Percentiles rank a stretch among this genome's conserved stretches.
Evolutionary conservation across 768 basidiomycete species (phyloP).

Genomic region (Mycena haematopus): DNA sequence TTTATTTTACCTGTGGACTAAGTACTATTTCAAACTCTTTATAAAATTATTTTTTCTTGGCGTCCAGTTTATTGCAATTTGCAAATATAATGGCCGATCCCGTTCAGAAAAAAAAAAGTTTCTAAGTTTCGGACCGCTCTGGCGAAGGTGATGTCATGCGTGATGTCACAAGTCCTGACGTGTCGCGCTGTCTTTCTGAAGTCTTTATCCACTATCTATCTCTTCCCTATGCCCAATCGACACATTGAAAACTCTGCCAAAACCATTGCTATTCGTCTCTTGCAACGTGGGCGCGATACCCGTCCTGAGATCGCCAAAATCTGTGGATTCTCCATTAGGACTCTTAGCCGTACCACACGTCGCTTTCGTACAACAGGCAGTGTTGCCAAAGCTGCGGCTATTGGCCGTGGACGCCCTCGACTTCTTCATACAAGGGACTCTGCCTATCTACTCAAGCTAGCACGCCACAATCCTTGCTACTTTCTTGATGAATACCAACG

Average conservation of each 20-base stretch:
- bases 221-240: constrained; percentile 1
- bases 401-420: constrained; percentile 12
- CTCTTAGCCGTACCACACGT: constrained; percentile 13
- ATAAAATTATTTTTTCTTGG: too few relatives aligned
- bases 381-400: constrained; percentile 15
- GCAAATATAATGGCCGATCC: too few relatives aligned
- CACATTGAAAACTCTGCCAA: constrained; percentile 8
- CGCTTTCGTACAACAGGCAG: constrained; percentile 8
- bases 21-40: too few relatives aligned
- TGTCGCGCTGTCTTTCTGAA: too few relatives aligned
- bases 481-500: constrained; percentile 27
- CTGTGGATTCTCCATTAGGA: constrained; percentile 13
- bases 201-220: too few relatives aligned
- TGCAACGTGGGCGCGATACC: constrained; percentile 4
- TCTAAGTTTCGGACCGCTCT: too few relatives aligned
- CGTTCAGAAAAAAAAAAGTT: too few relatives aligned
- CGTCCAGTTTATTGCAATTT: too few relatives aligned
- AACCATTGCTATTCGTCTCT: constrained; percentile 8
- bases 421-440: constrained; percentile 17
- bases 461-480: constrained; percentile 15
- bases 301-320: constrained; percentile 16
- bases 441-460: constrained; percentile 14
- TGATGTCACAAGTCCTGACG: too few relatives aligned
- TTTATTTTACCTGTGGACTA: too few relatives aligned
- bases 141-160: too few relatives aligned